A percentile compares a stretch with the other conserved stretches of the same genome.
Conservation (phyloP, 768 basidiomycete genomes). For the Amylocystis lapponica region DNA sequence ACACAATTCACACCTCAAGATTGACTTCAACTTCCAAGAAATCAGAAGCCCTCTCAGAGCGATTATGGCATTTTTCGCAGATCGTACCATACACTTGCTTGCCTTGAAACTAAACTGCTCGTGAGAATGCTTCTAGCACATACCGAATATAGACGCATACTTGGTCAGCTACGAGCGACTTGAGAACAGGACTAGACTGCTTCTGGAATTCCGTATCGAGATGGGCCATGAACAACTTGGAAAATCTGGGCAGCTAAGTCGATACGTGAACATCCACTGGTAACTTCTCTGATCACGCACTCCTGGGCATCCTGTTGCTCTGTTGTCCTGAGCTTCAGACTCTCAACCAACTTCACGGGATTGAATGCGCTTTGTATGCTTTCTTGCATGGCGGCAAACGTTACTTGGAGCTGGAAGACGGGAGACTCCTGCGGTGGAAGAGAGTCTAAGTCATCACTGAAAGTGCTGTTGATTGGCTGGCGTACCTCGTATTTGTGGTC, state of each 20-base stretch:
- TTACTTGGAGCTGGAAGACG: conserved; percentile 71
- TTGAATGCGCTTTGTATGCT: conserved; percentile 70
- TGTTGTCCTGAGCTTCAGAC: conserved; percentile 68
- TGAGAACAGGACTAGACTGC: conserved; percentile 57
- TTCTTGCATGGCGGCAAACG: conserved; percentile 81
- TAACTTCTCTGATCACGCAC: conserved; percentile 43
- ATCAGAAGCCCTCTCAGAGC: conserved; percentile 61
- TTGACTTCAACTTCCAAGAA: conserved; percentile 90
- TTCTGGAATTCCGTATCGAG: conserved; percentile 84
- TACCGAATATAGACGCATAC: conserved; percentile 28
- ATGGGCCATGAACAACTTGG: conserved; percentile 90
- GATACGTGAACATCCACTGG: too few relatives aligned
- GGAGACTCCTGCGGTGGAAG: conserved; percentile 55
- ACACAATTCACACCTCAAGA: conserved; percentile 61
- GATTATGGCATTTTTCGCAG: conserved; percentile 63
- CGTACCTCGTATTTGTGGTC: conserved; percentile 40
- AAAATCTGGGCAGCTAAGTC: conserved; percentile 61
- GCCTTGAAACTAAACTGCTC: conserved; percentile 71
- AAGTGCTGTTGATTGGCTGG: neutral
- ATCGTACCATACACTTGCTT: conserved; percentile 73
- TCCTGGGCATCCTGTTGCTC: conserved; percentile 98
- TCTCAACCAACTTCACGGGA: conserved; percentile 79
- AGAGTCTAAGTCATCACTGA: neutral
- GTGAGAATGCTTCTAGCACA: neutral
- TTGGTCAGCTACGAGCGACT: conserved; percentile 68